phyloP scores from a whole-genome alignment of 2,329 filamentous ascomycete species.

The Chrysosporium keratinophilum region DNA sequence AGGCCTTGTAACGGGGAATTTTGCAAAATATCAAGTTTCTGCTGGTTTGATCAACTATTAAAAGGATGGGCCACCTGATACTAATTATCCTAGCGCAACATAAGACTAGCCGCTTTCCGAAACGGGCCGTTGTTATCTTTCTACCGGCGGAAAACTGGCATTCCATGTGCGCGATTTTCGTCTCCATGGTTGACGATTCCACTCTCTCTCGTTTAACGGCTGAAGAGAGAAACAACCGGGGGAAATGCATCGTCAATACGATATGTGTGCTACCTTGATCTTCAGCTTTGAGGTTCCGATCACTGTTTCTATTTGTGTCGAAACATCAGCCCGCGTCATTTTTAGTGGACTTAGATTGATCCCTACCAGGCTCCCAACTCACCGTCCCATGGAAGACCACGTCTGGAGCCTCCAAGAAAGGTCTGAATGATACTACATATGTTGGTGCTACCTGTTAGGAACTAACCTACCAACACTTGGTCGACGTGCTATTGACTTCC shows the following conservation, averaged over 20 bases:
- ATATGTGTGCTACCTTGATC: neutral
- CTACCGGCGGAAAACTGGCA: neutral
- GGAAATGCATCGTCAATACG: neutral
- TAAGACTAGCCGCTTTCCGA: neutral
- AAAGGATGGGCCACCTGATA: neutral
- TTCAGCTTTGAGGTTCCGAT: neutral
- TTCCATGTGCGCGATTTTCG: neutral
- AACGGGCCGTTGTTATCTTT: neutral
- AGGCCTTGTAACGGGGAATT: neutral
- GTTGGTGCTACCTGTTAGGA: no score
- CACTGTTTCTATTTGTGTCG: neutral
- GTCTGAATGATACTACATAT: no score
- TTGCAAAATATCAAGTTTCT: neutral
- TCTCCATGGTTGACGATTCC: neutral
- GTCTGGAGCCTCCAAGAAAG: neutral
- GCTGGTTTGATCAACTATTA: neutral
- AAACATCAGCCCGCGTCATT: neutral
- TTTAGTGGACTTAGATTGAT: neutral
- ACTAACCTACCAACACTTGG: no score
- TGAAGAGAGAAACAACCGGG: no score
- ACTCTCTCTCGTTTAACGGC: neutral
- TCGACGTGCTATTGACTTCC: no score
- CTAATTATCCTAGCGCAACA: neutral
- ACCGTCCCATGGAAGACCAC: neutral
- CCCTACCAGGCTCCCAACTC: neutral